phyloP scores from a whole-genome alignment of 2,329 filamentous ascomycete genomes.

The Mycosphaerella sp. region DNA sequence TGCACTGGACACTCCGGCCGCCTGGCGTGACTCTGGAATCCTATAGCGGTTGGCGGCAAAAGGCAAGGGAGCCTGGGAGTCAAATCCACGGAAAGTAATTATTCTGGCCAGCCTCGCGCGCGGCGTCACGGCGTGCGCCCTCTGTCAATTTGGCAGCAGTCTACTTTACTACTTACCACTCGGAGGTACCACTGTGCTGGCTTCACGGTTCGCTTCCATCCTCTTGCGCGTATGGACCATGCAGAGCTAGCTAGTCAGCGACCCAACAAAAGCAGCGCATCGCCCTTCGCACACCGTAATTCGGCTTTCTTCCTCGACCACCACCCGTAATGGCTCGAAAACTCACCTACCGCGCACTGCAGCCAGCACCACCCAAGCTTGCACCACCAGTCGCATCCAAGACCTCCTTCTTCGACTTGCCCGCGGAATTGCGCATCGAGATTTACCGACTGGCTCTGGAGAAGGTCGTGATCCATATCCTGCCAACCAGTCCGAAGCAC shows the following conservation, averaged over 20 bases:
- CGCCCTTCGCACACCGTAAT: conserved; percentile 1
- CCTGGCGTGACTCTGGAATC: conserved; percentile 6
- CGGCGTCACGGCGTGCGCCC: neutral
- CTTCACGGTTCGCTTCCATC: conserved; percentile 8
- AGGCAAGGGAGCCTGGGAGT: neutral
- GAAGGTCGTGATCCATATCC: conserved; percentile 28
- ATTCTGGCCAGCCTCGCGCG: conserved; percentile 9
- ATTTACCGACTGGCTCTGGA: conserved; percentile 30
- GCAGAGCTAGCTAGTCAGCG: conserved; percentile 11
- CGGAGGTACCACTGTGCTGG: conserved; percentile 8
- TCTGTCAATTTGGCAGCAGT: neutral
- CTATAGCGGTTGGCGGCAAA: neutral
- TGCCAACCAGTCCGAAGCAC: conserved; percentile 17
- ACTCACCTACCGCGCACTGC: conserved; percentile 18
- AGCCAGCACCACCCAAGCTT: conserved; percentile 7
- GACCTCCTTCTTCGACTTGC: conserved; percentile 28
- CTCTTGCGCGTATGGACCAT: conserved; percentile 3
- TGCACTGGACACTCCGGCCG: neutral
- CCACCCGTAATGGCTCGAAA: conserved; percentile 8
- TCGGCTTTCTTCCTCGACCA: conserved; percentile 9
- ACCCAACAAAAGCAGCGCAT: conserved; percentile 1
- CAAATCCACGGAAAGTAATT: neutral
- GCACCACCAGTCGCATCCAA: conserved; percentile 9
- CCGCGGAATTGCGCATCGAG: conserved; percentile 31
- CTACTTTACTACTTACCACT: neutral